Conservation (phyloP, 192 early-diverging fungal species). For the Oehlia diaphana region DNA sequence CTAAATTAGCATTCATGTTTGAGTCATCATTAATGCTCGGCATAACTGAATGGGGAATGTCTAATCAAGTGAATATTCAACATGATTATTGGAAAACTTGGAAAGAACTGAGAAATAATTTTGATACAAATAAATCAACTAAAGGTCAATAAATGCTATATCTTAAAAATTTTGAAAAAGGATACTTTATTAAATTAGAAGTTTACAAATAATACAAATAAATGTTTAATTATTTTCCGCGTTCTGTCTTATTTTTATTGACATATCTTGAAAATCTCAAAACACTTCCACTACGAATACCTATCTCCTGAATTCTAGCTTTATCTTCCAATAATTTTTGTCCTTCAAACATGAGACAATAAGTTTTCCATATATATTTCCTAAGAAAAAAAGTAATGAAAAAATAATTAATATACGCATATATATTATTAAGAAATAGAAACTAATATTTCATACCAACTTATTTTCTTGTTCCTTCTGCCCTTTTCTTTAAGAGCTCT, state of each 20-base stretch:
- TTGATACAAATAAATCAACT: constrained; percentile 35
- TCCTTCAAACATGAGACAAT: constrained; percentile 29
- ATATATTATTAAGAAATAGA: neutral
- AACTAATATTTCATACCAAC: constrained; percentile 6
- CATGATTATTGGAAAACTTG: constrained; percentile 88
- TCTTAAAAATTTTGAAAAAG: neutral
- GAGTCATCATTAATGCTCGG: constrained; percentile 82
- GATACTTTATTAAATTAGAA: neutral
- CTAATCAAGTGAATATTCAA: constrained; percentile 72
- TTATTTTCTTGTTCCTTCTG: constrained; percentile 7
- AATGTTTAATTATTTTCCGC: neutral
- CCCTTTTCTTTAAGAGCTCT: neutral
- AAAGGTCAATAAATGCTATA: neutral
- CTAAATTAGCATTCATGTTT: constrained; percentile 89
- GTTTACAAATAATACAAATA: neutral
- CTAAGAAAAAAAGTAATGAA: neutral
- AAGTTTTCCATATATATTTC: constrained; percentile 31
- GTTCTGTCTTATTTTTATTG: neutral
- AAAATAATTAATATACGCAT: neutral
- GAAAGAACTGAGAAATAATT: constrained; percentile 56
- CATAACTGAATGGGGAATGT: constrained; percentile 78
- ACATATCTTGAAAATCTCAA: constrained; percentile 22
- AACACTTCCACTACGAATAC: constrained; percentile 23
- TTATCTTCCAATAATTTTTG: constrained; percentile 21
- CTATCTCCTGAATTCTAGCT: constrained; percentile 19